Base-by-base conservation (phyloP, 768 basidiomycete species). In the Mycena chlorophos region DNA sequence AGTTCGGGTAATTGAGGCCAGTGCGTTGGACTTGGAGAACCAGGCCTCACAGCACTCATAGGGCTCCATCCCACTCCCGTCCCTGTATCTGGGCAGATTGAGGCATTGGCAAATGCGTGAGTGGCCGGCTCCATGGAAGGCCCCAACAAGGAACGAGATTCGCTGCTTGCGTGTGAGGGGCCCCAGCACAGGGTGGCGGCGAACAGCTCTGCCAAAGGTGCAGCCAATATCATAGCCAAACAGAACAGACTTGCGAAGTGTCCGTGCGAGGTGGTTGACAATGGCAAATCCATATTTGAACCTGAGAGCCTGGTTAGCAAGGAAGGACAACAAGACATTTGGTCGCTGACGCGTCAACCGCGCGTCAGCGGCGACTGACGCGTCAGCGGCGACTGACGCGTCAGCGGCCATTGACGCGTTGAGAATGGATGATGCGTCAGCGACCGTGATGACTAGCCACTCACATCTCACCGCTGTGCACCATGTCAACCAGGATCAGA, bases 391-490 rank as follows among this genome's bases (percentile, higher is more conserved):
- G 31, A 17, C 8, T 34, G 10, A 8, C 10, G 17, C 17, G 31
- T 34, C 8, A 17, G 17, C 31, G 17, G n/a, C n/a, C 31, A 17
- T 17, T 17, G 31, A 8, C 8, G 8, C 31, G 40, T 10, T 19
- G 22, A 43, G 10, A 10, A 16, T n/a, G 40, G 10, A 8, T 8
- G 27, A 28, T 29, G 16, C 26, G 27, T 27, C 34, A 37, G 34
- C n/a, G n/a, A n/a, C 17, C 12, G n/a, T 17, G 3, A 27, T 16
- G 38, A 45, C 17, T n/a, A 29, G 37, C 4, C 10, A 5, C 71
- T 48, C 62, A 74, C 74, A 74, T 54, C 53, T 76, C 70, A 5
- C 74, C 71, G 50, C 69, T 72, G 4, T 45, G 46, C 12, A 73
- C 51, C 71, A 75, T 73, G 48, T 76, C 75, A n/a, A n/a, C n/a